Base-by-base conservation (phyloP, 306 rosid genomes). In the Biancaea sappan region DNA sequence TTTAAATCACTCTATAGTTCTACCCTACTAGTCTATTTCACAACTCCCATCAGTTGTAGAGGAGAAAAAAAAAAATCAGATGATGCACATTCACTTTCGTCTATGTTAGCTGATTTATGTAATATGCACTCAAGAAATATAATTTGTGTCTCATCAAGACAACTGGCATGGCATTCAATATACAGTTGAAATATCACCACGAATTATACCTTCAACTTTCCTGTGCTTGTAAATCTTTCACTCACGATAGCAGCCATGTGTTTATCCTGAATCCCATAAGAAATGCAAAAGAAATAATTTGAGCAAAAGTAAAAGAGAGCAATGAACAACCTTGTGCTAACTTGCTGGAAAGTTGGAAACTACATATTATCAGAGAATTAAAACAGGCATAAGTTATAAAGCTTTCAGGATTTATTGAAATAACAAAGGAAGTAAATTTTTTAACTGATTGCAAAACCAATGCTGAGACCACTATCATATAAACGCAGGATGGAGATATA, bases 241-340 rank as follows among this genome's bases (percentile, higher is more conserved):
- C 77, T 80, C 75, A 88, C 97, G 0, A 89, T 89, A 66, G 88
- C 85, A 74, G 96, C 96, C 98, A 89, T 94, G 80, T 94, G 86
- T 54, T 86, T 83, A 81, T 91, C 98, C 96, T 90, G 64, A 76
- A 81, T 73, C 77, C 59, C 32, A 79, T 2, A 72, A 78, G 43
- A 72, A 35, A 32, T 15, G 26, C 12, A 70, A 69, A 77, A 79
- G 24, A 28, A 74, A 75, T 63, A 72, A 35, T 50, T 47, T 61
- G 46, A 54, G 63, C 14, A 47, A 15, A 37, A 80, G 58, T 66
- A 59, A 35, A 58, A 79, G 37, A 54, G 18, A 29, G 48, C 22
- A 54, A 58, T 61, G 68, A 37, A 60, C 48, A 67, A 35, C 44
- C 46, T 18, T 12, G 8, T 68, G 60, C 58, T 18, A 61, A 35